Evolutionary conservation across 2,329 filamentous ascomycete species (phyloP).

Genomic region (Fusarium buxicola): DNA sequence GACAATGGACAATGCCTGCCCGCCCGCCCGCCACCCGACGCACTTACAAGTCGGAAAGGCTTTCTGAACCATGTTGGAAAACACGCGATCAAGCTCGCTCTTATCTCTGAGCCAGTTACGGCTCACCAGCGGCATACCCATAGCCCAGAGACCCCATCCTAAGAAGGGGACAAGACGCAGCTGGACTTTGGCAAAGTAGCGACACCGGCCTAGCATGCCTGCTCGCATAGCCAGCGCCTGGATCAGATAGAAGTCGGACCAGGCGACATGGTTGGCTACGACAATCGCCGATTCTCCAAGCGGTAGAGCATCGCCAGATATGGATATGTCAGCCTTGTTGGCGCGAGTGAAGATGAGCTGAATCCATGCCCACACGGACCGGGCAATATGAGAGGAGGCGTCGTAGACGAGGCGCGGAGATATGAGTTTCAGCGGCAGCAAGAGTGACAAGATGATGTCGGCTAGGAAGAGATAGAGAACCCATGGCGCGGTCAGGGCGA

Average conservation of each 20-base stretch:
- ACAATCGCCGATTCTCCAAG: constrained; percentile 69
- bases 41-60: constrained; percentile 69
- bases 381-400: constrained; percentile 65
- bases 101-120: constrained; percentile 69
- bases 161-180: constrained; percentile 69
- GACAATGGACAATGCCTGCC: not conserved
- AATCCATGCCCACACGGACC: constrained; percentile 67
- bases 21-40: not conserved
- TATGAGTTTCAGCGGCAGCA: constrained; percentile 60
- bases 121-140: constrained; percentile 73
- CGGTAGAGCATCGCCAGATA: constrained; percentile 65
- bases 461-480: constrained; percentile 62
- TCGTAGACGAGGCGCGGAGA: constrained; percentile 64
- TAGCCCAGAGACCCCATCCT: constrained; percentile 73
- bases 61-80: constrained; percentile 62
- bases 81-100: constrained; percentile 67
- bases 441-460: constrained; percentile 62
- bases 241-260: constrained; percentile 74
- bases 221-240: constrained; percentile 65
- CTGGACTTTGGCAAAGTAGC: constrained; percentile 72
- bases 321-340: constrained; percentile 65
- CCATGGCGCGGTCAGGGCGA: constrained; percentile 62
- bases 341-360: constrained; percentile 65
- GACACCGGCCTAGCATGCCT: constrained; percentile 70
- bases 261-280: constrained; percentile 69